These are phyloP conservation scores for Clarireedia paspali DNA, from an alignment of 2,329 filamentous ascomycete genomes.

Conservation along the genomic window DNA sequence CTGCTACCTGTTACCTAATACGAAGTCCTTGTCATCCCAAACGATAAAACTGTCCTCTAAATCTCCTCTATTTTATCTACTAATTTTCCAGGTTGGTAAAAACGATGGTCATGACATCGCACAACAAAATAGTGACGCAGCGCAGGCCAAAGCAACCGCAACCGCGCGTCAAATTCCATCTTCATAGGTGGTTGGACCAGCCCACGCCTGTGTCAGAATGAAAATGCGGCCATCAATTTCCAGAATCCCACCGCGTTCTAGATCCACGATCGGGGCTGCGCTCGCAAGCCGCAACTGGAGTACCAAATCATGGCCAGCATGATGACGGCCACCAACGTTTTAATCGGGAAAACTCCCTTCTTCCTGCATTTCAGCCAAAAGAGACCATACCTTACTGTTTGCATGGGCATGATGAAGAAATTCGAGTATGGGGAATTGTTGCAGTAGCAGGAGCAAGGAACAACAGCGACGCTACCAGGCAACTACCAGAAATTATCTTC, in stretches of 20 bases:
- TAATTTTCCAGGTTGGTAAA: neutral
- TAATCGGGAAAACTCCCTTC: neutral
- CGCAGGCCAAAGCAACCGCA: neutral
- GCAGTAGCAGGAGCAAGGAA: neutral
- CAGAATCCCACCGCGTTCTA: neutral
- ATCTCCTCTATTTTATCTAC: too few relatives aligned
- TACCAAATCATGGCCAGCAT: neutral
- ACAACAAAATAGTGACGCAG: neutral
- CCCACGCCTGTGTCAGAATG: neutral
- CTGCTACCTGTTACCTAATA: too few relatives aligned
- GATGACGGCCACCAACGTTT: neutral
- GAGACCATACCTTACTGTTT: neutral
- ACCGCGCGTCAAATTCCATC: neutral
- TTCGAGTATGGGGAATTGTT: conserved; percentile 6
- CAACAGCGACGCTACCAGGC: neutral
- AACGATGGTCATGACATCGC: neutral
- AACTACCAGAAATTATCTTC: neutral
- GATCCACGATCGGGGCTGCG: neutral
- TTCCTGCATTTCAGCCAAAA: neutral
- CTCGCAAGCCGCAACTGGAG: neutral
- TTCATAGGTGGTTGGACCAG: neutral
- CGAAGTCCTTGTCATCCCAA: too few relatives aligned
- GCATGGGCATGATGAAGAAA: conserved; percentile 4
- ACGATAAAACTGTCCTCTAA: too few relatives aligned
- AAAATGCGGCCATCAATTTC: neutral